These are phyloP conservation scores for Epichloe scottii DNA, from an alignment of 2,329 filamentous ascomycete genomes.

Conservation along the genomic window DNA sequence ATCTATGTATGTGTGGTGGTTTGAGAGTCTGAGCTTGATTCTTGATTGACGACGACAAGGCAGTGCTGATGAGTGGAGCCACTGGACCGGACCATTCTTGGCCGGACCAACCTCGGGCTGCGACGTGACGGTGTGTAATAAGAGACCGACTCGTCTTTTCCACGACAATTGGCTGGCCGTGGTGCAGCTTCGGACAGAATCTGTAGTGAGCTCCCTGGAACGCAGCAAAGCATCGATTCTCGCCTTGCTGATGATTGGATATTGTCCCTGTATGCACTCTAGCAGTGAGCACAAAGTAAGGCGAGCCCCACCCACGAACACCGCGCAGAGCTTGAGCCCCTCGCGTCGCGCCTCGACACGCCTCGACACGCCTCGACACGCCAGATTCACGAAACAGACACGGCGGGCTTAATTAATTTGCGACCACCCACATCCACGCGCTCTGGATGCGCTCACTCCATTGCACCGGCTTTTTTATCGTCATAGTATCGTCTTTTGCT, in stretches of 20 bases:
- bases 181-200: background rate
- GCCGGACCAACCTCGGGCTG: conserved; percentile 4
- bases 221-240: background rate
- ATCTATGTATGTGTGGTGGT: background rate
- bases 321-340: background rate
- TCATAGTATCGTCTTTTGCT: background rate
- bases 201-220: no score
- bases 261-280: background rate
- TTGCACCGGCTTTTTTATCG: background rate
- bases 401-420: conserved; percentile 24
- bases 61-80: no score
- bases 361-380: conserved; percentile 19
- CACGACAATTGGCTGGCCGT: background rate
- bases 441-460: background rate
- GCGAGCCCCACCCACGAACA: conserved; percentile 5
- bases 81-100: no score
- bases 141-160: background rate
- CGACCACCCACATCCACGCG: conserved; percentile 13
- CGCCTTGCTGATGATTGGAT: background rate
- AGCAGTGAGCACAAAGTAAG: background rate
- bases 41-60: no score
- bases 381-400: conserved; percentile 31
- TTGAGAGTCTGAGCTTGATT: background rate
- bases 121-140: background rate
- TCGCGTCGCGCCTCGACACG: conserved; percentile 15